Base-by-base conservation (phyloP, 306 rosid species). In the Prinsepia uniflora region DNA sequence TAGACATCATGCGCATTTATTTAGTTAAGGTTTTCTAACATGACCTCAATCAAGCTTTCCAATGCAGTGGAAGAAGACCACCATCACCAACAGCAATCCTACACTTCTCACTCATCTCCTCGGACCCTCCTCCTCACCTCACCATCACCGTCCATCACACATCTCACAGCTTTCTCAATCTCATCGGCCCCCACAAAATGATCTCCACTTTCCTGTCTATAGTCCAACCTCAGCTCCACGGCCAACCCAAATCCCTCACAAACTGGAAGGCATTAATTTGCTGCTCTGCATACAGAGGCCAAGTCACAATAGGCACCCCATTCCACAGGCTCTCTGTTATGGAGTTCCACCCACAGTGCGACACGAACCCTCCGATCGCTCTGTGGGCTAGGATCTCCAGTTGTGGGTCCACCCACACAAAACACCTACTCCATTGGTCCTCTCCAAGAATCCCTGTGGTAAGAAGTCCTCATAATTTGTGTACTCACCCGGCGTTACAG, bases 271-370 rank as follows among this genome's bases (percentile, higher is more conserved):
- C 84, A 41, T 83, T 79, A 0, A 79, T 10, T 36, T 83, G 75
- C 34, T 83, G 82, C 62, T 83, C 87, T 0, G 78, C 87, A 41
- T 80, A 73, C 34, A 76, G 0, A 7, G 87, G 87, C 82, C 80
- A 83, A 6, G 87, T 68, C 12, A 40, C 84, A 24, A 83, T 53
- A 40, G 84, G 87, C 43, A 83, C 87, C 0, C 78, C 83, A 17
- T 63, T 20, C 83, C 83, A 81, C 7, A 84, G 5, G 39, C 85
- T 78, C 79, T 84, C 85, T 14, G 78, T 8, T 18, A 61, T 46
- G 3, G 84, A 83, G 65, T 83, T 83, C 86, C 86, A 83, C 7
- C 83, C 86, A 36, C 79, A 82, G 22, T 82, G 86, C 8, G 83
- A 75, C n/a, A 78, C 76, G 6, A 82, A 79, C 5, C 79, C 75